Base-by-base conservation (phyloP, 2,329 filamentous ascomycete species). In the Chalara sp. region DNA sequence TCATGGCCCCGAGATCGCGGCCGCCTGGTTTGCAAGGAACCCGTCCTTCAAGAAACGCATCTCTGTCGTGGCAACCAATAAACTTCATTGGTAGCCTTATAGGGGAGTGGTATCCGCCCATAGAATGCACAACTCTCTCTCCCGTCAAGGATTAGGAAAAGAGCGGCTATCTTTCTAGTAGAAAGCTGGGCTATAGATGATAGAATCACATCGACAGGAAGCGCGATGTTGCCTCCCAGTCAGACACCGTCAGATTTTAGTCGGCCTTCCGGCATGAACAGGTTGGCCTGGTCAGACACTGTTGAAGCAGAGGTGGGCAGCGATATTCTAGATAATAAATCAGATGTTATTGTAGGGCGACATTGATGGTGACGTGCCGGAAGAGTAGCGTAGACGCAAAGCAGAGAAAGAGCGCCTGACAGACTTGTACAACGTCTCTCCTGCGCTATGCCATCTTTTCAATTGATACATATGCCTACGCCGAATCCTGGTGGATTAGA, bases 111-210 rank as follows among this genome's bases (percentile, higher is more conserved):
- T 39, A 50, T 50, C 47, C 30, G 29, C 40, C 47, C 47, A 41
- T 32, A 48, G n/a, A 33, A 49, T 49, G 40, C 5, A 45, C 40
- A 49, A 49, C 47, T 49, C 40, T 44, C 39, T 49, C 47, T 31
- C 44, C 41, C 47, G 47, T 40, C 46, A 33, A 42, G 41, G 46
- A 32, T 44, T 44, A 48, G 33, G 21, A 49, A 32, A 13, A 44
- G 41, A 44, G 40, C 11, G 40, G 40, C 40, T 4, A 43, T 43
- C 21, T 43, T 43, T 13, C 10, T 43, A 4, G 40, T 43, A 28
- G 40, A 28, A 28, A 43, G 40, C 21, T 43, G 40, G 11, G 40
- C 40, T 12, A 28, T 43, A 43, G 40, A 13, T 28, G 40, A 43
- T 28, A 43, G 40, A 13, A 28, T 28, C 10, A 43, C 21, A 8